Conservation (phyloP, 768 basidiomycete species). For the Amanita molliuscula region DNA sequence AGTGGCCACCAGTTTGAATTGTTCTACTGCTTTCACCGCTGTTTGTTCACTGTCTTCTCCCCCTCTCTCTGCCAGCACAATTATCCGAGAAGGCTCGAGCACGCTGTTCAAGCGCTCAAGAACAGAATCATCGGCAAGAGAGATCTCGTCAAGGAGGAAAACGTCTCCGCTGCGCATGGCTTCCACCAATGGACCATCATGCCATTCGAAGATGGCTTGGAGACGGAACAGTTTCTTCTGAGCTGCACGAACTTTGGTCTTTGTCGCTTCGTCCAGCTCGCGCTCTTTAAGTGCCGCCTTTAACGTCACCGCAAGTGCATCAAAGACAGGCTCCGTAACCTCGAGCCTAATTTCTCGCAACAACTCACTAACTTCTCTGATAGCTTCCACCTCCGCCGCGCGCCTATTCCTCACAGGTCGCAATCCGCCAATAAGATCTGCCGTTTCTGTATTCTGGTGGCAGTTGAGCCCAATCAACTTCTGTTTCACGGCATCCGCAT, state of each 20-base stretch:
- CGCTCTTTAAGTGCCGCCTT: conserved; percentile 17
- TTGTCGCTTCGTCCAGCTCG: conserved; percentile 19
- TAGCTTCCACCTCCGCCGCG: conserved; percentile 37
- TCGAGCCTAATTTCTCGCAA: conserved; percentile 33
- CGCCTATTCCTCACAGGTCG: conserved; percentile 77
- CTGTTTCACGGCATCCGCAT: conserved; percentile 55
- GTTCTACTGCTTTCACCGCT: conserved; percentile 48
- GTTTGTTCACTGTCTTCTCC: conserved; percentile 63
- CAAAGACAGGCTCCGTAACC: conserved; percentile 13
- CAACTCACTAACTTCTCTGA: conserved; percentile 29
- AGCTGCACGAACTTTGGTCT: conserved; percentile 26
- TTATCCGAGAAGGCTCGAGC: conserved; percentile 79
- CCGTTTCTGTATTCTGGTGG: conserved; percentile 97
- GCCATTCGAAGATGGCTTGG: conserved; percentile 91
- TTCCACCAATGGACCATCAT: conserved; percentile 90
- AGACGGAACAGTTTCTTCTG: conserved; percentile 37
- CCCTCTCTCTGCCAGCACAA: conserved; percentile 90
- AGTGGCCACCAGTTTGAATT: conserved; percentile 88
- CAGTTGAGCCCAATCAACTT: conserved; percentile 75
- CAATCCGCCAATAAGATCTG: conserved; percentile 90
- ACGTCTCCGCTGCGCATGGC: conserved; percentile 83
- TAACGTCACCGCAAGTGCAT: conserved; percentile 18
- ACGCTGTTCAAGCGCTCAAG: conserved; percentile 96
- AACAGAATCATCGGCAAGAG: conserved; percentile 95
- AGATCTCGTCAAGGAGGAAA: conserved; percentile 93